Conservation (phyloP, 306 rosid species). For the Trifolium repens region DNA sequence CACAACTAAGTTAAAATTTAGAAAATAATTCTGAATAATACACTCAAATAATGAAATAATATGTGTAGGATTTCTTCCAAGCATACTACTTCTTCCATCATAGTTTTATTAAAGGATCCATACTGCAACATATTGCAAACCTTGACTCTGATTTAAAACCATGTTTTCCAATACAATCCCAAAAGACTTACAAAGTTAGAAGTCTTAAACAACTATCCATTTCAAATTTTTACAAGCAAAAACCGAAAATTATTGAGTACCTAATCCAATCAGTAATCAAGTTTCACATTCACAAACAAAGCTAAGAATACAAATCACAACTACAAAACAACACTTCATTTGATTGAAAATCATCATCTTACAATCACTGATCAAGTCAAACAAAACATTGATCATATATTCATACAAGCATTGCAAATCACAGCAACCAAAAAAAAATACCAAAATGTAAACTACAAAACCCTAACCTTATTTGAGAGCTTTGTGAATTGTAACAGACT, state of each 20-base stretch:
- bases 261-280: conserved; percentile 4
- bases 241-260: not conserved
- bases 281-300: conserved; percentile 15
- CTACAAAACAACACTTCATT: not conserved
- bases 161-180: conserved; percentile 19
- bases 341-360: conserved; percentile 24
- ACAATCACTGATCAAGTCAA: conserved; percentile 8
- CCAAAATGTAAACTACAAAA: not conserved
- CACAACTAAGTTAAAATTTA: not conserved
- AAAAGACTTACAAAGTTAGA: not conserved
- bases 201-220: not conserved
- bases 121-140: not conserved
- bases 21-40: conserved; percentile 15
- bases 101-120: not conserved
- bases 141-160: not conserved
- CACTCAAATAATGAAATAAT: not conserved
- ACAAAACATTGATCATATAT: conserved; percentile 1
- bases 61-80: not conserved
- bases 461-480: conserved; percentile 51
- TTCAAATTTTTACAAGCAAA: not conserved
- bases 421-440: not conserved
- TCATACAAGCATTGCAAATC: not conserved
- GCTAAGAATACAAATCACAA: conserved; percentile 7
- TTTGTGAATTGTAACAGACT: conserved; percentile 45
- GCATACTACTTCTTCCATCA: not conserved